A percentile compares a stretch with the other conserved stretches of the same genome.
These are phyloP conservation scores for Quercus alba DNA, from an alignment of 306 rosid genomes.

Conservation along the genomic window DNA sequence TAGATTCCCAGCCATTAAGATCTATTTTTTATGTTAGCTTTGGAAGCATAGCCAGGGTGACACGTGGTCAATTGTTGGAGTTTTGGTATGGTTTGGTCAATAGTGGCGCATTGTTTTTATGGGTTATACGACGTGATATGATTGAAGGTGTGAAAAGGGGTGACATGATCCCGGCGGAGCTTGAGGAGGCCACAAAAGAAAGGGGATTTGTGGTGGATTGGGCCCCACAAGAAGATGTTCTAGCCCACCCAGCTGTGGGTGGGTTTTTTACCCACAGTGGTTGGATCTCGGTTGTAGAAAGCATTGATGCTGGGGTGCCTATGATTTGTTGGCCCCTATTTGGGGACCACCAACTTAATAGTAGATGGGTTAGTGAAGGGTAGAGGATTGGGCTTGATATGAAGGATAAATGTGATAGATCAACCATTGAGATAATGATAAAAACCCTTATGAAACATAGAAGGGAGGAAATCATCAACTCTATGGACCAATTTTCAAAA, in stretches of 20 bases:
- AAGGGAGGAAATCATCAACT: no score
- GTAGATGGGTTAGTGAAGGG: no score
- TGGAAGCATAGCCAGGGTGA: conserved; percentile 17
- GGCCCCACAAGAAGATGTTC: conserved; percentile 38
- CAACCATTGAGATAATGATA: no score
- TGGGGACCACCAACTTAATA: conserved; percentile 1
- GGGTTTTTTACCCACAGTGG: conserved; percentile 30
- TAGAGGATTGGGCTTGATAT: no score
- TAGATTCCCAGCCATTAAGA: conserved; percentile 26
- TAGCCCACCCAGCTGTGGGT: conserved; percentile 19
- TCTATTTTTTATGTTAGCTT: conserved; percentile 43
- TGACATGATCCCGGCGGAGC: neutral
- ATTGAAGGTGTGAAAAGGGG: neutral
- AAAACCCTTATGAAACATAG: no score
- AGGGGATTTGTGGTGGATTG: conserved; percentile 23
- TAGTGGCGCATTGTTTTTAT: conserved; percentile 29
- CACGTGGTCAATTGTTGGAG: conserved; percentile 12
- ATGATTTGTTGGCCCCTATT: conserved; percentile 32
- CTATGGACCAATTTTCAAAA: no score
- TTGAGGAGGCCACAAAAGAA: conserved; percentile 8
- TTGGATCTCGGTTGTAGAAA: neutral
- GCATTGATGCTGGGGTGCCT: neutral
- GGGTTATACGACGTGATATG: conserved; percentile 34
- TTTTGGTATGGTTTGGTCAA: conserved; percentile 41
- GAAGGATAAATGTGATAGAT: no score